Conservation (phyloP, 495 filamentous ascomycete species). For the Neurospora sp. region DNA sequence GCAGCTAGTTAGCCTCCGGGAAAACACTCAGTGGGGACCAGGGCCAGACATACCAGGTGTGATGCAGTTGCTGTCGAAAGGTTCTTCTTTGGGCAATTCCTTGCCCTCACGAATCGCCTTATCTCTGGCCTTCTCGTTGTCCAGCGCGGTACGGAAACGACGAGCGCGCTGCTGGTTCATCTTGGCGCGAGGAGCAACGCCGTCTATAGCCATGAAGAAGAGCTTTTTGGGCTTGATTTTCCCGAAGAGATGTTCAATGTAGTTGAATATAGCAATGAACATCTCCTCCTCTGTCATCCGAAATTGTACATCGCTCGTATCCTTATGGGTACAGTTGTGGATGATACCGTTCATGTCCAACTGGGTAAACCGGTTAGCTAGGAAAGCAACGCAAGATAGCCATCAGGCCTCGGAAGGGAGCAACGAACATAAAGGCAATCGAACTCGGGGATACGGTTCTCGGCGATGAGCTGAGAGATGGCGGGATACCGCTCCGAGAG, state of each 20-base stretch:
- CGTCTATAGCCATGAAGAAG: slow-evolving; percentile 99
- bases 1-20: background rate
- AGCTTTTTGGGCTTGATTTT: slow-evolving; percentile 98
- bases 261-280: slow-evolving; percentile 99
- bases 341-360: slow-evolving; percentile 99
- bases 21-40: background rate
- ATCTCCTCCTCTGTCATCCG: slow-evolving; percentile 96
- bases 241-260: slow-evolving; percentile 96
- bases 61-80: slow-evolving; percentile 99
- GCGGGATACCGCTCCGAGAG: slow-evolving; percentile 97
- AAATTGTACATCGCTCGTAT: slow-evolving; percentile 79
- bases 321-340: slow-evolving; percentile 98
- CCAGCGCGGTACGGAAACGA: slow-evolving; percentile 88
- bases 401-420: slow-evolving; percentile 4
- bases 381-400: background rate
- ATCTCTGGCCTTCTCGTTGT: slow-evolving; percentile 78
- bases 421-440: slow-evolving; percentile 78
- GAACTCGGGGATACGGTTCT: slow-evolving; percentile 98
- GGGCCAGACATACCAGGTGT: slow-evolving; percentile 54
- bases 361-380: slow-evolving; percentile 26
- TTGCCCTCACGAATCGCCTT: slow-evolving; percentile 82
- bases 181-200: slow-evolving; percentile 94
- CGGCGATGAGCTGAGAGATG: slow-evolving; percentile 96
- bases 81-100: slow-evolving; percentile 87
- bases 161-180: slow-evolving; percentile 99